Evolutionary conservation across 331 rosid genomes (phyloP), one percentile per base, ranked within the genome.

Genomic region (Stylosanthes scabra): DNA sequence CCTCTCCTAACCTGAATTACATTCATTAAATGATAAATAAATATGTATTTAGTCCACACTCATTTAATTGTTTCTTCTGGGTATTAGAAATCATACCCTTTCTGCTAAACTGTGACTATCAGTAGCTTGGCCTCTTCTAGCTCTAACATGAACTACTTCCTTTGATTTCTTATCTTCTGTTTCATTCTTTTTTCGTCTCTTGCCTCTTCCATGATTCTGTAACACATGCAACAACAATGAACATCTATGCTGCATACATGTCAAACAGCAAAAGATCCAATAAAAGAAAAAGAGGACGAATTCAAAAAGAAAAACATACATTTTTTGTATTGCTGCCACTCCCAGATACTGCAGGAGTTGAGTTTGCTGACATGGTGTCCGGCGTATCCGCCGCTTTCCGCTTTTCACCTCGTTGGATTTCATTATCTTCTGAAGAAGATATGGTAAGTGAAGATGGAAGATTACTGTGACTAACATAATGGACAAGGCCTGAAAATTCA

Each of bases 61-160:
- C 49, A 66, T 37, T 61, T 61, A 61, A 60, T 31, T 12, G 14
- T n/a, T 60, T 61, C 9, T 39, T 8, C 15, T n/a, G 51, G 37
- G 47, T 60, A 51, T 14, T 13, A 66, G 56, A 45, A 70, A 66
- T 29, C 42, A 39, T 82, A 93, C 98, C 91, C 98, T 93, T 83
- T 93, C 98, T 65, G 98, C 93, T 66, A 93, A 77, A 76, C 97
- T 90, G 78, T 93, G 98, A 75, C 89, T 90, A 41, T 93, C 93
- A 67, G 95, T 90, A 45, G 98, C 97, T 76, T 93, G 91, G 9
- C 98, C 98, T 82, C 98, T 86, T 84, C 87, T 87, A 39, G 98
- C 98, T 90, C 97, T 87, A 47, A 88, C 91, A 71, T 90, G 98
- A 83, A 90, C 95, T 45, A 90, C 93, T 62, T 90, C 95, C 72